Evolutionary conservation across 768 basidiomycete genomes (phyloP).

Genomic region (Amanita muscaria): DNA sequence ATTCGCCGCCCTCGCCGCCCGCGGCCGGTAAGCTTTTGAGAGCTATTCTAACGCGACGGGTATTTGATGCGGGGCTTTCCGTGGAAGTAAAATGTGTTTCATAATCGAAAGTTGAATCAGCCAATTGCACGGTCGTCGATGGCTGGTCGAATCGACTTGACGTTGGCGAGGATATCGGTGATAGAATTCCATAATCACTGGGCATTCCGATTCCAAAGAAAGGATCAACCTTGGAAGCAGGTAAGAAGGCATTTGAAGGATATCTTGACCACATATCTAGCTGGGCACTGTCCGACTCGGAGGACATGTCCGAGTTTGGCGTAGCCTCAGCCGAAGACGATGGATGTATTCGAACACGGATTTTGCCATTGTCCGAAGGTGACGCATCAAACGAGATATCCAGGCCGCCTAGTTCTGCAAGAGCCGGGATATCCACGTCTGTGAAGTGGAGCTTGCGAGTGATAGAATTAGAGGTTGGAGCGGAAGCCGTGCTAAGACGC

Average conservation of each 20-base stretch:
- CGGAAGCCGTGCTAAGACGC: slow-evolving; percentile 21
- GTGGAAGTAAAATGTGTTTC: slow-evolving; percentile 29
- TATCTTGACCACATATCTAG: slow-evolving; percentile 19
- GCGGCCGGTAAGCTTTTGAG: slow-evolving; percentile 54
- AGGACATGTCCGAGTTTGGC: slow-evolving; percentile 11
- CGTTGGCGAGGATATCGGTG: slow-evolving; percentile 25
- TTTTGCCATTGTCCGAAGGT: slow-evolving; percentile 57
- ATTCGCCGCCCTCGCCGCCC: slow-evolving; percentile 65
- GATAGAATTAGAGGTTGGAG: slow-evolving; percentile 23
- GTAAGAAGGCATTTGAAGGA: slow-evolving; percentile 22
- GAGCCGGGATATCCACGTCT: slow-evolving; percentile 39
- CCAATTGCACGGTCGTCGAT: slow-evolving; percentile 20
- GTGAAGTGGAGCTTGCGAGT: slow-evolving; percentile 49
- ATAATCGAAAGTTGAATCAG: slow-evolving; percentile 24
- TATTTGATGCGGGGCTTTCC: slow-evolving; percentile 26
- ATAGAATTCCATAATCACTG: slow-evolving; percentile 29
- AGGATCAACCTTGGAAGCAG: slow-evolving; percentile 39
- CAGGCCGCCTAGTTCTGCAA: slow-evolving; percentile 44
- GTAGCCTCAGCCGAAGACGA: slow-evolving; percentile 38
- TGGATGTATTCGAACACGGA: slow-evolving; percentile 66
- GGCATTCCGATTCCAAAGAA: slow-evolving; percentile 47
- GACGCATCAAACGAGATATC: slow-evolving; percentile 69
- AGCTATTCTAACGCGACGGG: slow-evolving; percentile 56
- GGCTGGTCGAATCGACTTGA: slow-evolving; percentile 24
- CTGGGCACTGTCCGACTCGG: slow-evolving; percentile 15